Conservation (phyloP, 2,329 filamentous ascomycete species). For the Aspergillus hortae region DNA sequence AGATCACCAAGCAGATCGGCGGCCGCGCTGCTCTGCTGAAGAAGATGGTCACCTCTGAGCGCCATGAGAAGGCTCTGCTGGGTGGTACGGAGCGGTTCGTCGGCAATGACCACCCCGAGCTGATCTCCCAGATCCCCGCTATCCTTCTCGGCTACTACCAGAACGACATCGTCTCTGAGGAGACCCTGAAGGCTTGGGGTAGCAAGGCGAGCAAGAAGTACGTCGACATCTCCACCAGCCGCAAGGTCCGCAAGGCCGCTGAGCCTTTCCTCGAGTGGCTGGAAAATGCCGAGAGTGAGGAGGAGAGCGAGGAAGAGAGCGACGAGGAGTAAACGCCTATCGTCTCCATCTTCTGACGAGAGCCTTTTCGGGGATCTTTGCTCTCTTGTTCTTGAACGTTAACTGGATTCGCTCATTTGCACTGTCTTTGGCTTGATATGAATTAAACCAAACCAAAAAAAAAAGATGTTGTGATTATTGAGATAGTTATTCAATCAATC, state of each 20-base stretch:
- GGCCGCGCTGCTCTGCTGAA: slow-evolving; percentile 83
- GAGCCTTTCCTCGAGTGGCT: slow-evolving; percentile 95
- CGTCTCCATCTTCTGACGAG: not conserved
- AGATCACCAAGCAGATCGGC: slow-evolving; percentile 82
- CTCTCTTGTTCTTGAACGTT: slow-evolving; percentile 4
- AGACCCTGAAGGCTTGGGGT: slow-evolving; percentile 86
- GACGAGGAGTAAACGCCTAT: slow-evolving; percentile 39
- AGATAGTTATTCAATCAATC: slow-evolving; percentile 6
- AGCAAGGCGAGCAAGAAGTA: slow-evolving; percentile 98
- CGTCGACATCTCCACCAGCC: slow-evolving; percentile 80
- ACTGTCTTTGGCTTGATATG: not conserved
- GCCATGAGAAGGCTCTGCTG: slow-evolving; percentile 91
- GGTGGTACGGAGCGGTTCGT: slow-evolving; percentile 94
- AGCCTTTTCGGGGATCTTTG: slow-evolving; percentile 10
- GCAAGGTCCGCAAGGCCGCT: slow-evolving; percentile 92
- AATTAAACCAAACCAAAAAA: slow-evolving; percentile 1
- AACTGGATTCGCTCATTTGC: slow-evolving; percentile 11
- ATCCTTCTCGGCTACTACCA: slow-evolving; percentile 89
- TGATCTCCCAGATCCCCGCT: slow-evolving; percentile 74
- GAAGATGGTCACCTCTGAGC: slow-evolving; percentile 86
- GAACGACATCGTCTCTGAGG: slow-evolving; percentile 82
- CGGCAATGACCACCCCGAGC: slow-evolving; percentile 72
- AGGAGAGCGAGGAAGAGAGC: slow-evolving; percentile 48
- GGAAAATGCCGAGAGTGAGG: slow-evolving; percentile 69
- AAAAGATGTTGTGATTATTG: not conserved